Conservation (phyloP, 2,329 filamentous ascomycete genomes). For the Penicillium olsonii region DNA sequence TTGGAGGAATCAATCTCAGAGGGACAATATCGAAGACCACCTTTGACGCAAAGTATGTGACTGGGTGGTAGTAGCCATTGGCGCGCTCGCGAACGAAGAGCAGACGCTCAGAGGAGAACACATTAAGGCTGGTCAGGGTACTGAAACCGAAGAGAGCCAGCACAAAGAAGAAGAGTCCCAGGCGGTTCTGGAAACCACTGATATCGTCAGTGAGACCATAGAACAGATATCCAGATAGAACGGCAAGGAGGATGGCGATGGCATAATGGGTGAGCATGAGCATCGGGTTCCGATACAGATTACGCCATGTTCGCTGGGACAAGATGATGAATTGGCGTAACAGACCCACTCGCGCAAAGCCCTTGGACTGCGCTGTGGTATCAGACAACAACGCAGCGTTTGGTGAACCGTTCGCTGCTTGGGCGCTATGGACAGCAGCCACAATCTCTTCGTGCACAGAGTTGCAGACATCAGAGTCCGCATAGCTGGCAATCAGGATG, state of each 20-base stretch:
- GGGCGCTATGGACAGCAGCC: constrained; percentile 64
- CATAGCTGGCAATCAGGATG: constrained; percentile 73
- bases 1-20: constrained; percentile 87
- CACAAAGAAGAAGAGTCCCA: constrained; percentile 97
- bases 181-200: constrained; percentile 93
- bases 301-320: constrained; percentile 90
- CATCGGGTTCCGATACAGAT: constrained; percentile 95
- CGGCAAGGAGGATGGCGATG: constrained; percentile 90
- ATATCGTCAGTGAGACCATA: constrained; percentile 96
- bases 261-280: constrained; percentile 98
- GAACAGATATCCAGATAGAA: constrained; percentile 92
- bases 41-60: constrained; percentile 93
- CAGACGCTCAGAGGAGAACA: constrained; percentile 87
- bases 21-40: constrained; percentile 98
- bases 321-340: constrained; percentile 83
- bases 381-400: constrained; percentile 57
- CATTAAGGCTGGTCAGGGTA: constrained; percentile 87
- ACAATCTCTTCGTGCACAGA: constrained; percentile 77
- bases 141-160: constrained; percentile 95
- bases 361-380: constrained; percentile 66
- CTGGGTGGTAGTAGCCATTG: constrained; percentile 92
- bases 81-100: constrained; percentile 91
- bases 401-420: constrained; percentile 66
- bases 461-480: constrained; percentile 73
- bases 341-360: constrained; percentile 80